Evolutionary conservation across 345 rosid species (phyloP).

Genomic region (Capsella bursapastoris): DNA sequence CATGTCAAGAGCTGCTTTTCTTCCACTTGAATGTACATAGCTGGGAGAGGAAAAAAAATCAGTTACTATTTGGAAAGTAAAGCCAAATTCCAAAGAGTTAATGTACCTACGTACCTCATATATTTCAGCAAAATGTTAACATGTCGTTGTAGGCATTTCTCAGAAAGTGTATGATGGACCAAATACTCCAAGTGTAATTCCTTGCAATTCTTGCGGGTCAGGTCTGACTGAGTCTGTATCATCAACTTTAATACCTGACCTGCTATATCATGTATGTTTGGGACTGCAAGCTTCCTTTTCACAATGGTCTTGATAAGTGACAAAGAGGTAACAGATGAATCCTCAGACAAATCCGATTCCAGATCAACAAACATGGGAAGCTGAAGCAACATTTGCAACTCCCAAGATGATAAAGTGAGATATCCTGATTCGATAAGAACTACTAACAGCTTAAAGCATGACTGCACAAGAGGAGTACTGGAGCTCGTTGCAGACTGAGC

Average conservation of each 20-base stretch:
- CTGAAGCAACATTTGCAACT: conserved; percentile 58
- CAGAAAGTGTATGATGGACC: conserved; percentile 56
- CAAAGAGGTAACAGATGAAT: conserved; percentile 38
- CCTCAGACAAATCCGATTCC: conserved; percentile 47
- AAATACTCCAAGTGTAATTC: conserved; percentile 63
- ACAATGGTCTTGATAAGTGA: conserved; percentile 74
- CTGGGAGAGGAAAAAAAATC: conserved; percentile 47
- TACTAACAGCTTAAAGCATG: conserved; percentile 71
- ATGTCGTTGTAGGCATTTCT: conserved; percentile 56
- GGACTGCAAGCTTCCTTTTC: conserved; percentile 52
- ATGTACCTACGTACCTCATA: conserved; percentile 55
- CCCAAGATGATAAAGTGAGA: conserved; percentile 61
- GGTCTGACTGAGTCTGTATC: conserved; percentile 44
- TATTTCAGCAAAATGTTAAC: conserved; percentile 55
- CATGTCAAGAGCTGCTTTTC: conserved; percentile 83
- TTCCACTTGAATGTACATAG: conserved; percentile 63
- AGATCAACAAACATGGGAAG: conserved; percentile 76
- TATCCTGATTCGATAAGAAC: conserved; percentile 23
- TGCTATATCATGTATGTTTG: conserved; percentile 68
- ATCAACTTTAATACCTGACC: conserved; percentile 60
- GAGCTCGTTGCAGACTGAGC: conserved; percentile 55
- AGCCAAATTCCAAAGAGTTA: background rate
- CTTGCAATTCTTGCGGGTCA: conserved; percentile 58
- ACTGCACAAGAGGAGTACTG: conserved; percentile 64
- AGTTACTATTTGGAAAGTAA: background rate